These are phyloP conservation scores for Symbiotaphrina buchneri DNA, from an alignment of 495 filamentous ascomycete species.

Conservation along the genomic window DNA sequence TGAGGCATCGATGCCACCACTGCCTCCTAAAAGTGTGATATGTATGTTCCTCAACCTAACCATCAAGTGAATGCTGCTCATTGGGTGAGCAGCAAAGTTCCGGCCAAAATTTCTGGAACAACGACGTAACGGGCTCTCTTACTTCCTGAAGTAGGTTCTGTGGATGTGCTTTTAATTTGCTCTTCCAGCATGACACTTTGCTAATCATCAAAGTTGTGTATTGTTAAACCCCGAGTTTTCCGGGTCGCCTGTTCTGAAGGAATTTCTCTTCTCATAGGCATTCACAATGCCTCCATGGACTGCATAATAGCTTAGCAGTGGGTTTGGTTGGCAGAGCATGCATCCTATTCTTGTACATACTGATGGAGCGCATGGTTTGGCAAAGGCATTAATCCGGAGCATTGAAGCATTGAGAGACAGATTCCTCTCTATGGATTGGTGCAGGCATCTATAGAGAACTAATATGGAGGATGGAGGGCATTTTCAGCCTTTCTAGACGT, in stretches of 20 bases:
- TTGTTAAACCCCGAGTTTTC: slow-evolving; percentile 50
- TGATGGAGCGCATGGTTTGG: too few relatives aligned
- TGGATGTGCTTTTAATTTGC: neutral
- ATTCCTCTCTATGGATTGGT: too few relatives aligned
- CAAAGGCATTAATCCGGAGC: too few relatives aligned
- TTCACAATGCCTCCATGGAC: too few relatives aligned
- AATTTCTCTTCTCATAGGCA: slow-evolving; percentile 30
- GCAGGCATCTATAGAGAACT: too few relatives aligned
- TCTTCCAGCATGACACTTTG: slow-evolving; percentile 3
- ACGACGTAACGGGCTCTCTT: slow-evolving; percentile 37
- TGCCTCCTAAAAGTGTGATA: slow-evolving; percentile 49
- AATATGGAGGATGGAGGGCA: too few relatives aligned
- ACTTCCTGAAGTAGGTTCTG: slow-evolving; percentile 43
- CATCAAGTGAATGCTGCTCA: slow-evolving; percentile 4
- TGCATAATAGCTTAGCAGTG: too few relatives aligned
- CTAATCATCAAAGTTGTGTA: slow-evolving; percentile 25
- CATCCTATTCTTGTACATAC: too few relatives aligned
- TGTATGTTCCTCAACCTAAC: slow-evolving; percentile 22
- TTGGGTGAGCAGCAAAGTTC: slow-evolving; percentile 27
- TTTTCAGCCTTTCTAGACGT: too few relatives aligned
- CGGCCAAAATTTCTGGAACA: slow-evolving; percentile 44
- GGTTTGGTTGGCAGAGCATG: too few relatives aligned
- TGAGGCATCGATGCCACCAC: slow-evolving; percentile 33
- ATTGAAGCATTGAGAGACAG: too few relatives aligned
- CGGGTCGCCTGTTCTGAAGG: slow-evolving; percentile 42